phyloP scores from a whole-genome alignment of 805 yeast species.

The Schizosaccharomyces osmophilus region DNA sequence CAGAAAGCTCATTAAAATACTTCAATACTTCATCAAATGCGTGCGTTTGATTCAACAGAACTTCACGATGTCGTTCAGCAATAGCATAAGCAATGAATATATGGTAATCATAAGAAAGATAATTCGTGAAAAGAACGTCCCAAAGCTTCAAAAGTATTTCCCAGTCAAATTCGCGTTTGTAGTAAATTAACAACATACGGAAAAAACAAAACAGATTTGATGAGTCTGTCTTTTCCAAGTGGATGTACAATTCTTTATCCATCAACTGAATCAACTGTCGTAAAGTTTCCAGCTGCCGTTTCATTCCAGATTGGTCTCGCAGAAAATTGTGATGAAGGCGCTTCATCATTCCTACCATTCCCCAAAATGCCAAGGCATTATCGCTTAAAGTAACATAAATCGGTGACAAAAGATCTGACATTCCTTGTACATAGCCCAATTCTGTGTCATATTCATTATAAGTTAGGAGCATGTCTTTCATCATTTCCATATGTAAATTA shows the following conservation, averaged over 20 bases:
- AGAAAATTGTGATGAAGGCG: constrained; percentile 85
- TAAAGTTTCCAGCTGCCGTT: constrained; percentile 58
- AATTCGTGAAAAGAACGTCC: constrained; percentile 85
- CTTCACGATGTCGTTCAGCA: constrained; percentile 62
- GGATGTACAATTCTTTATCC: constrained; percentile 64
- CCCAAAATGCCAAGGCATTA: constrained; percentile 68
- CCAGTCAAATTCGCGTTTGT: constrained; percentile 70
- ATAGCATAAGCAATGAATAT: constrained; percentile 70
- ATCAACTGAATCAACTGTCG: constrained; percentile 72
- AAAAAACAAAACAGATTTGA: constrained; percentile 80
- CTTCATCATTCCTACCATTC: constrained; percentile 69
- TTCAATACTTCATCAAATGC: constrained; percentile 80
- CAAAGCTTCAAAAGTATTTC: constrained; percentile 56
- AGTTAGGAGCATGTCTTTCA: constrained; percentile 61
- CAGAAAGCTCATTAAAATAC: constrained; percentile 74
- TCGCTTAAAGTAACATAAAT: constrained; percentile 39
- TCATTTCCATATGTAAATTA: constrained; percentile 47
- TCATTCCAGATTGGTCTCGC: constrained; percentile 82
- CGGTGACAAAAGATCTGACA: constrained; percentile 83
- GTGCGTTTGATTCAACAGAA: constrained; percentile 45
- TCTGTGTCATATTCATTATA: constrained; percentile 64
- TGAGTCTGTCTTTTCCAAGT: constrained; percentile 68
- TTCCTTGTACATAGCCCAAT: constrained; percentile 91
- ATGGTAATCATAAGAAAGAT: constrained; percentile 64
- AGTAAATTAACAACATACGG: constrained; percentile 88